Evolutionary conservation across 345 rosid genomes (phyloP).

Genomic region (Noccaea bulbosa): DNA sequence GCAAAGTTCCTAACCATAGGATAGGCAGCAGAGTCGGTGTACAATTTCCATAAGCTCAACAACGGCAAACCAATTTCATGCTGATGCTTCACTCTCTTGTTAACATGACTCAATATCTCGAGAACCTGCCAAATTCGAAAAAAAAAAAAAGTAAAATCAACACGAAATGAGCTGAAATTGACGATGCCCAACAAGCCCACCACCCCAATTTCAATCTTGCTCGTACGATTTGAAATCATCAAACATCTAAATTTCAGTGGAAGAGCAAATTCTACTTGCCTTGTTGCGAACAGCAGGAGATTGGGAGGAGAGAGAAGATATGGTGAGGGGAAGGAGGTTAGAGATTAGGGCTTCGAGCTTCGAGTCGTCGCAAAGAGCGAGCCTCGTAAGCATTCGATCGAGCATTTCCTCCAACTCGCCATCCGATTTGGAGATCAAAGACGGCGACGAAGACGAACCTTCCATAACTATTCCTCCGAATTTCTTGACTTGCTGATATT

Average conservation of each 20-base stretch:
- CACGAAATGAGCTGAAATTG: neutral
- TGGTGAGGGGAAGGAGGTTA: constrained; percentile 77
- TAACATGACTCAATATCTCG: constrained; percentile 93
- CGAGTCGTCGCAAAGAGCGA: constrained; percentile 90
- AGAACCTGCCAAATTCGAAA: constrained; percentile 69
- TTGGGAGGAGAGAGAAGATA: constrained; percentile 72
- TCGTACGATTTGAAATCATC: constrained; percentile 16
- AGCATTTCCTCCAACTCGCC: constrained; percentile 81
- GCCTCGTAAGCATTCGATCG: constrained; percentile 89
- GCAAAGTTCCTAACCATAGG: constrained; percentile 89
- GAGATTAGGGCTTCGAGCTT: constrained; percentile 73
- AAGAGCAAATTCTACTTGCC: constrained; percentile 46
- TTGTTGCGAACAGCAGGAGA: constrained; percentile 73
- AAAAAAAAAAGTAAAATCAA: neutral
- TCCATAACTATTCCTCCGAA: constrained; percentile 47
- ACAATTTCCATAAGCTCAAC: constrained; percentile 68
- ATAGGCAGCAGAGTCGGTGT: constrained; percentile 56
- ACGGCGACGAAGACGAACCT: constrained; percentile 49
- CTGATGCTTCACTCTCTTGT: constrained; percentile 93
- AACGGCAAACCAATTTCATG: constrained; percentile 79
- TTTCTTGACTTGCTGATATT: constrained; percentile 3
- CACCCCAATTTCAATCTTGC: neutral
- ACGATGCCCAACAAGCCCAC: neutral
- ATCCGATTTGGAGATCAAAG: constrained; percentile 56
- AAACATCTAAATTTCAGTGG: neutral